Percentiles rank a stretch among this genome's conserved stretches.
These are phyloP conservation scores for Polytrichum commune DNA, from an alignment of 225 moss, liverwort and hornwort species.

Conservation along the genomic window DNA sequence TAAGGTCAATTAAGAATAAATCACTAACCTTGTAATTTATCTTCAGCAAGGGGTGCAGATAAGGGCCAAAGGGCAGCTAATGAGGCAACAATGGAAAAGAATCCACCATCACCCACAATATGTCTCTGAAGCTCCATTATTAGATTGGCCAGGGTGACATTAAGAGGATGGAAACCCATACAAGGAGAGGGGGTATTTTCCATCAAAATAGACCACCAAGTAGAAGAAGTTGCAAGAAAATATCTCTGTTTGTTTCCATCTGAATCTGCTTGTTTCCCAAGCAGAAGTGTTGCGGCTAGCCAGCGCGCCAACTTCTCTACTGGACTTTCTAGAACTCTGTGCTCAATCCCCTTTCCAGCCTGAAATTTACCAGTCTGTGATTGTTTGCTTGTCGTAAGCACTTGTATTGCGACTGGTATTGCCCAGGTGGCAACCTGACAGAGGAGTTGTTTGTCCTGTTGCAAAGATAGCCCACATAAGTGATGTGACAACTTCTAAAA, in stretches of 20 bases:
- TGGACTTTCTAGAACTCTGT: slow-evolving; percentile 32
- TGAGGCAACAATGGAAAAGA: slow-evolving; percentile 42
- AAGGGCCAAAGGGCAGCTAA: slow-evolving; percentile 51
- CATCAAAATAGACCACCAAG: slow-evolving; percentile 35
- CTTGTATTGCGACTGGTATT: slow-evolving; percentile 53
- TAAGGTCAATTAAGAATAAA: too few species aligned
- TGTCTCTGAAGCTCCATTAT: slow-evolving; percentile 57
- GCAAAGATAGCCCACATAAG: background rate
- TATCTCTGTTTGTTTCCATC: slow-evolving; percentile 13
- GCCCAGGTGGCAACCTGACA: slow-evolving; percentile 70
- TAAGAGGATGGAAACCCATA: slow-evolving; percentile 23
- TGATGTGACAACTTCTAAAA: too few species aligned
- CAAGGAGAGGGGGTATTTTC: slow-evolving; percentile 13
- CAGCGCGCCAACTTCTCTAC: slow-evolving; percentile 71
- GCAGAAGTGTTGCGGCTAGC: slow-evolving; percentile 72
- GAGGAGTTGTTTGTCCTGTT: slow-evolving; percentile 71
- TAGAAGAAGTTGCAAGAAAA: slow-evolving; percentile 19
- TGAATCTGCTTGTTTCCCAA: slow-evolving; percentile 34
- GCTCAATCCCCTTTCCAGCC: background rate
- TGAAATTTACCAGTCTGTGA: background rate
- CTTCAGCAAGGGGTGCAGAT: slow-evolving; percentile 9
- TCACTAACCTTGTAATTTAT: slow-evolving; percentile 27
- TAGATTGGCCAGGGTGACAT: slow-evolving; percentile 48
- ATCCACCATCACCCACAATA: slow-evolving; percentile 20
- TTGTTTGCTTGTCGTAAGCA: slow-evolving; percentile 15